These are phyloP conservation scores for Zea mays DNA, from an alignment of 176 grass and related monocot species.

Conservation along the genomic window DNA sequence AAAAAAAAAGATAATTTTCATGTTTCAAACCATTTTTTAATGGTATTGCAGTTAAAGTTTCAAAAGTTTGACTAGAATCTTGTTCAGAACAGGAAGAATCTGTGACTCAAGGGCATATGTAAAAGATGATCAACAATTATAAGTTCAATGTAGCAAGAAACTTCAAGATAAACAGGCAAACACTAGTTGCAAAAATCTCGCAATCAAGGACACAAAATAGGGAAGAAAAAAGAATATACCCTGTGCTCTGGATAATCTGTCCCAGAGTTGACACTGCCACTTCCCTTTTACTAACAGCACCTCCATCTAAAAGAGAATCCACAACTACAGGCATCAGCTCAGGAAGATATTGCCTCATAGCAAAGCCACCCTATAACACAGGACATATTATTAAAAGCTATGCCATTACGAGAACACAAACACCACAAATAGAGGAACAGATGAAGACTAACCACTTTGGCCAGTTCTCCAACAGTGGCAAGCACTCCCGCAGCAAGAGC, in stretches of 20 bases:
- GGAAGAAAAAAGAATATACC: constrained; percentile 52
- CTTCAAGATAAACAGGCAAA: background rate
- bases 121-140: background rate
- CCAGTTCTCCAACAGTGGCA: constrained; percentile 96
- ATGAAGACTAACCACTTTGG: constrained; percentile 77
- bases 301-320: constrained; percentile 93
- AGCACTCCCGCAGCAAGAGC: constrained; percentile 84
- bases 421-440: constrained; percentile 8
- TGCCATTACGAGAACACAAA: constrained; percentile 18
- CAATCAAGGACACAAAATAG: constrained; percentile 10
- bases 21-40: background rate
- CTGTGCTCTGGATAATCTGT: constrained; percentile 99
- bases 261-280: constrained; percentile 97
- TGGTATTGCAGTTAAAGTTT: background rate
- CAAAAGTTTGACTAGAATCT: background rate
- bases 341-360: constrained; percentile 95
- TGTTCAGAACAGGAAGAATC: background rate
- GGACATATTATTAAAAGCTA: constrained; percentile 30
- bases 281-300: constrained; percentile 84
- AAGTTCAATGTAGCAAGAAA: background rate
- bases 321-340: constrained; percentile 98
- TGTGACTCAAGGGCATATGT: background rate
- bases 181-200: constrained; percentile 1
- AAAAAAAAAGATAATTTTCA: background rate
- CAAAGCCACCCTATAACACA: constrained; percentile 79